Evolutionary conservation across 2,329 filamentous ascomycete species (phyloP), one percentile per base, ranked within the genome.

Genomic region (Aureobasidium sp.): DNA sequence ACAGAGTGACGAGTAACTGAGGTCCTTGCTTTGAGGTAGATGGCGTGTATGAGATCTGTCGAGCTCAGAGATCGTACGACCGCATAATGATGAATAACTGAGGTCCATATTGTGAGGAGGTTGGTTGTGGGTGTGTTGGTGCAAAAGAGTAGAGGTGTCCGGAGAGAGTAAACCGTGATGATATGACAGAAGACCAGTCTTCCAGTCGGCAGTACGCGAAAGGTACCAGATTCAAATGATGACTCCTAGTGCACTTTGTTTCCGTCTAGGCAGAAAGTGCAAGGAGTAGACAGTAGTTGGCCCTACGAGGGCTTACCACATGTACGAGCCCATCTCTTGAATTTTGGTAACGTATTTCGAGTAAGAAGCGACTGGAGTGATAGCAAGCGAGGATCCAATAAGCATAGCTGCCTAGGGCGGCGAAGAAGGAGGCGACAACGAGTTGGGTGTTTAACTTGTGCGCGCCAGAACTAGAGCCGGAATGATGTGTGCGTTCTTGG

Each of bases 81-180:
- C 27, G n/a, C 45, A 48, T 5, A 48, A 9, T 30, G 45, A 48
- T 30, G 45, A 5, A 30, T 48, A 21, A 55, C n/a, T 42, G 52
- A 30, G 34, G 27, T 55, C 42, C 32, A 62, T 44, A 36, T 41
- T 52, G 58, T 58, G 47, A 55, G 21, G 21, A 21, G 32, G 61
- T 58, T n/a, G 45, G 11, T 36, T 27, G 39, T 63, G 45, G 30
- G 45, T 9, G 11, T 60, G 47, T 53, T 62, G 53, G 60, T 49
- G 37, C 27, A 10, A 41, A 57, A 44, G 52, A 60, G 34, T 57
- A 64, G 62, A 65, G 50, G 45, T 61, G 47, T 63, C 64, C 64
- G 60, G 58, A 25, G 47, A 62, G 62, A 62, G 50, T 57, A 58
- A 58, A 61, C 62, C 64, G 64, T 53, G 45, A 39, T 48, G 42